Base-by-base conservation (phyloP, 345 rosid genomes). In the Sisymbrium altissimum region DNA sequence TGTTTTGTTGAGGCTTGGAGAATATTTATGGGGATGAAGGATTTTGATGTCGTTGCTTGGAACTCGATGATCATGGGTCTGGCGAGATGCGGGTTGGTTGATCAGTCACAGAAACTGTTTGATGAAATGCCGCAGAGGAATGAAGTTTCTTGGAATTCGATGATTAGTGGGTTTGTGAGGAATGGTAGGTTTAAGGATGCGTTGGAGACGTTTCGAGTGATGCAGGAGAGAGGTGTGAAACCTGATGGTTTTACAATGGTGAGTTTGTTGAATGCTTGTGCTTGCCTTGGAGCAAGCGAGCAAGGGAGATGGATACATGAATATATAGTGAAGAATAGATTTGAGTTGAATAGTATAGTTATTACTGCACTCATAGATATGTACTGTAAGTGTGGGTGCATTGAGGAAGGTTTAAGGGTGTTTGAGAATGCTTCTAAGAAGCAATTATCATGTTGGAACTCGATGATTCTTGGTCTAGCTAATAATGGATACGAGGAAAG, bases 301-400 rank as follows among this genome's bases (percentile, higher is more conserved):
- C 97, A 86, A 78, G 93, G 98, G 50, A 85, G 79, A 64, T 86
- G 97, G 97, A 46, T 86, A 73, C 97, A 89, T 82, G 79, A 80
- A 15, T 90, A 81, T 65, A 69, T 89, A 43, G 64, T 60, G 50
- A 84, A 59, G 74, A 81, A 83, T 7, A 61, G 74, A 17, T 75
- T 87, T 59, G 81, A 73, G 46, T 58, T 85, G 81, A 90, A 90
- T 73, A 13, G 79, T 13, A 81, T 90, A 44, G 80, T 88, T 61
- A 64, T 75, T 39, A 90, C 93, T 0, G 90, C 96, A 49, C 80
- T 90, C 54, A 81, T 87, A 63, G 91, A 89, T 81, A 86, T 88
- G 98, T 89, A 84, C 56, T 85, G 92, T 78, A 87, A 84, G 77
- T 86, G 89, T 35, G 97, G 97, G 30, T 68, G 83, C 56, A 71